Percentiles rank a stretch among this genome's conserved stretches.
These are phyloP conservation scores for Zymoseptoria ardabiliae DNA, from an alignment of 2,329 filamentous ascomycete species.

Conservation along the genomic window DNA sequence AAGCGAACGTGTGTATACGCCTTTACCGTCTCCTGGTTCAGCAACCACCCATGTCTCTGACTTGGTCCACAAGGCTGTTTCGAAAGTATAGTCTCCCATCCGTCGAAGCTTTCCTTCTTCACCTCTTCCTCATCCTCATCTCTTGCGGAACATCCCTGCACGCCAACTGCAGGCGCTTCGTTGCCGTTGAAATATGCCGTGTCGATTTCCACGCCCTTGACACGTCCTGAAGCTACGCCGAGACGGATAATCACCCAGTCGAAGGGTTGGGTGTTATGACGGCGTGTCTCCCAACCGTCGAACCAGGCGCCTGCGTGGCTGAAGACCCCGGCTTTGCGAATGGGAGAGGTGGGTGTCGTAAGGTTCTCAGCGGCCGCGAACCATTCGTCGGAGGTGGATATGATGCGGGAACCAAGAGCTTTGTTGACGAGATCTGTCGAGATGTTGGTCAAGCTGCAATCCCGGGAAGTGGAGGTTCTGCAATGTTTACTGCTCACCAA, in stretches of 20 bases:
- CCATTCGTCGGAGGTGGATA: constrained; percentile 54
- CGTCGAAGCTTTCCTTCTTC: constrained; percentile 31
- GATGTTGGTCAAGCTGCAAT: constrained; percentile 13
- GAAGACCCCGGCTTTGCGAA: constrained; percentile 52
- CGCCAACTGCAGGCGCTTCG: constrained; percentile 70
- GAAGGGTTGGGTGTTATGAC: constrained; percentile 51
- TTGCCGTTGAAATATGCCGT: constrained; percentile 78
- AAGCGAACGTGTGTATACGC: constrained; percentile 72
- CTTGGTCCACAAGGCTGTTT: constrained; percentile 66
- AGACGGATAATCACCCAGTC: constrained; percentile 56
- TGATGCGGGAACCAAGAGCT: constrained; percentile 44
- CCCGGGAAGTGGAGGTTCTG: neutral
- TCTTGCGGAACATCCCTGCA: constrained; percentile 65
- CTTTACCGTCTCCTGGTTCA: constrained; percentile 50
- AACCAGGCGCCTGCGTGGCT: constrained; percentile 57
- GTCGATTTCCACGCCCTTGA: constrained; percentile 70
- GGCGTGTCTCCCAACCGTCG: constrained; percentile 57
- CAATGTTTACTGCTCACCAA: constrained; percentile 28
- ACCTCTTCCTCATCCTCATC: constrained; percentile 59
- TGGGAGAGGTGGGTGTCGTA: constrained; percentile 48
- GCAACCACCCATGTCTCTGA: constrained; percentile 65
- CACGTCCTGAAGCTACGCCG: constrained; percentile 59
- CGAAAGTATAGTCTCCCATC: constrained; percentile 65
- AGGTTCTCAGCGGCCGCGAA: constrained; percentile 55
- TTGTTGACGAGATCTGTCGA: constrained; percentile 46